Evolutionary conservation across 208 protist species (phyloP), one percentile per base, ranked within the genome.

Genomic region (Acanthamoeba lenticulata): DNA sequence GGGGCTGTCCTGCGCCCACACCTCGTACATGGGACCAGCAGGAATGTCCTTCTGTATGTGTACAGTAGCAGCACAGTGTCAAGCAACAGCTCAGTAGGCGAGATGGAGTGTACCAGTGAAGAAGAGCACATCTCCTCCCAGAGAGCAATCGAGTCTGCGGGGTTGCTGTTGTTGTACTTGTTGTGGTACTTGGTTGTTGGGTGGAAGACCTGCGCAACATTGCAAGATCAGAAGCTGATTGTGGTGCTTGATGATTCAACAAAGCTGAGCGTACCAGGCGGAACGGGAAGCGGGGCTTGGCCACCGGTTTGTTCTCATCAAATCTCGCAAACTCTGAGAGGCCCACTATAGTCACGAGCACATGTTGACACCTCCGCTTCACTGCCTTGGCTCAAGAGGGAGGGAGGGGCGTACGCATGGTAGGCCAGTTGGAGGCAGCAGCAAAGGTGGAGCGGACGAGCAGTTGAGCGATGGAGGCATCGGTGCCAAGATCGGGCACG

Each of bases 371-470:
- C 17, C 52, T 6, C 52, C 15, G 45, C 5, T 52, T 52, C 15
- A 15, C 9, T 49, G 45, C 11, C 11, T 9, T 67, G 60, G 0
- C 19, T 27, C 29, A 1, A 67, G 57, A 65, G 15, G 21, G 34
- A 0, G 74, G 17, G 0, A 27, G 36, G 38, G 0, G 74, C 77
- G 21, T 52, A 91, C 85, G 24, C 44, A 91, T 69, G 1, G 85
- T 91, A 2, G 85, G 85, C 85, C 85, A 91, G 24, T 91, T 24
- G 7, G 49, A 69, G 17, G 85, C 85, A 6, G 85, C 85, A 0
- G 38, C 19, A 11, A 91, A 91, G 24, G 21, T 11, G 1, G 1
- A 1, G 2, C 77, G 0, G 6, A 86, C 2, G 13, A 1, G 11
- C 6, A 2, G 17, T 29, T 52, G 32, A 0, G n/a, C 7, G 47